Evolutionary conservation across 139 green algal species (phyloP).

Genomic region (Astrephomene gubernaculifera): DNA sequence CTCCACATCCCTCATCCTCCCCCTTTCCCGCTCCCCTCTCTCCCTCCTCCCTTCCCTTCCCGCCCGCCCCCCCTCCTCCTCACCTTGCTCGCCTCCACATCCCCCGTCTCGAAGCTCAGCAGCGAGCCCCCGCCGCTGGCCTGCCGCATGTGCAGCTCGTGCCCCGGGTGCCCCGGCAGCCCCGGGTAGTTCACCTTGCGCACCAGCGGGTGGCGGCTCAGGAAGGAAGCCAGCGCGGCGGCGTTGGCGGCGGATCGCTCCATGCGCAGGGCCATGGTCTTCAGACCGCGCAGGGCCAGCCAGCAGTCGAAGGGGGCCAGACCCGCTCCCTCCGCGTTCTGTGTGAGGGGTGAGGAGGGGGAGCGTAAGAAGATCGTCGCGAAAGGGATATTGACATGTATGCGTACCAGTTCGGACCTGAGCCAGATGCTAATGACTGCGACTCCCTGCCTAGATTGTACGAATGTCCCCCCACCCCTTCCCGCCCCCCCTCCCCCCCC

Average conservation of each 20-base stretch:
- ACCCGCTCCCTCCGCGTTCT: slow-evolving; percentile 92
- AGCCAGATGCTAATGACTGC: too few species aligned
- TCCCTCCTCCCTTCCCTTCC: not conserved
- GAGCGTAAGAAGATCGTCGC: not conserved
- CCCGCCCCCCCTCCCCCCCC: not conserved
- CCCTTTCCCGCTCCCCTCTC: not conserved
- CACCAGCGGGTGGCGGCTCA: slow-evolving; percentile 88
- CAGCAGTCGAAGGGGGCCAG: slow-evolving; percentile 98
- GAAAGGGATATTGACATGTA: not conserved
- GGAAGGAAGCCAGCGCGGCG: slow-evolving; percentile 82
- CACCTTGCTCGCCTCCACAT: slow-evolving; percentile 71
- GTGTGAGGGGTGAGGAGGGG: not conserved
- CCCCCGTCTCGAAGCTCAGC: slow-evolving; percentile 89
- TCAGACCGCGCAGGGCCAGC: slow-evolving; percentile 94
- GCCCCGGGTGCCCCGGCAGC: slow-evolving; percentile 66
- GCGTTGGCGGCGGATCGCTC: slow-evolving; percentile 74
- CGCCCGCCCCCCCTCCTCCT: not conserved
- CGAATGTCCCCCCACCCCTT: not conserved
- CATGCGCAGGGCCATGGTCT: slow-evolving; percentile 98
- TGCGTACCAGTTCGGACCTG: too few species aligned
- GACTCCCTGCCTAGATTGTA: too few species aligned
- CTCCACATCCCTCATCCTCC: not conserved
- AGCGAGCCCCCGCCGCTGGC: slow-evolving; percentile 78
- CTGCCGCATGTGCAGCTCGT: slow-evolving; percentile 73
- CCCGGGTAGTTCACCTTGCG: slow-evolving; percentile 92